Percentiles rank a stretch among this genome's conserved stretches.
phyloP scores from a whole-genome alignment of 2,329 filamentous ascomycete species.

The Talaromyces amestolkiae region DNA sequence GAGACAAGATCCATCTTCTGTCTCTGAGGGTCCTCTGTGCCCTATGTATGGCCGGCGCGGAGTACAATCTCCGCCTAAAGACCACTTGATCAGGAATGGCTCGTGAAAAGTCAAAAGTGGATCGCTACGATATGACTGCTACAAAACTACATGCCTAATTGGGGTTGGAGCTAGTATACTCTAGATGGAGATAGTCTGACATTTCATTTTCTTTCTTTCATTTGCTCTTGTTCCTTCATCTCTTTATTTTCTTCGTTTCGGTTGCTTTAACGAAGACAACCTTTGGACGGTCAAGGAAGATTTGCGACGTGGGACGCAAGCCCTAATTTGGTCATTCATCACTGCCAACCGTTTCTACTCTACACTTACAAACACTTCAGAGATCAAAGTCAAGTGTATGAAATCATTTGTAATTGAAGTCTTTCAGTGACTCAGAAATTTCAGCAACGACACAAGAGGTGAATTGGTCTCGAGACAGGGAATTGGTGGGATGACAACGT shows the following conservation, averaged over 20 bases:
- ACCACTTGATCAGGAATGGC: not conserved
- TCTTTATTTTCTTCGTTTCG: not conserved
- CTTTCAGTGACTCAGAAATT: not conserved
- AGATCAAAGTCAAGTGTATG: too few species aligned
- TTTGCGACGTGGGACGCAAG: not conserved
- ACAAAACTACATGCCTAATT: not conserved
- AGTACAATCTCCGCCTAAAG: not conserved
- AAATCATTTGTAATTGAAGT: too few species aligned
- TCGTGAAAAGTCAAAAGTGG: constrained; percentile 2
- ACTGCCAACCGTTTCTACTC: not conserved
- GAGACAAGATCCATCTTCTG: not conserved
- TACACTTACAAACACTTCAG: not conserved
- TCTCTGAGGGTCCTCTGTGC: not conserved
- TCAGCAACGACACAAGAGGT: not conserved
- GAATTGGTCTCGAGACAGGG: not conserved
- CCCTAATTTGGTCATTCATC: constrained; percentile 1
- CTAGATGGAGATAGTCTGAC: not conserved
- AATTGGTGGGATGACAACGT: not conserved
- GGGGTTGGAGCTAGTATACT: not conserved
- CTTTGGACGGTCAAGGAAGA: not conserved
- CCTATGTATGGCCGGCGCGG: not conserved
- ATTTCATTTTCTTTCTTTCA: not conserved
- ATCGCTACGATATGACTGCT: not conserved
- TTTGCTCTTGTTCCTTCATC: not conserved
- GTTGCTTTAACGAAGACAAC: not conserved